Percentiles rank a stretch among this genome's conserved stretches.
Evolutionary conservation across 2,329 filamentous ascomycete species (phyloP).

Genomic region (Camillea tinctor): DNA sequence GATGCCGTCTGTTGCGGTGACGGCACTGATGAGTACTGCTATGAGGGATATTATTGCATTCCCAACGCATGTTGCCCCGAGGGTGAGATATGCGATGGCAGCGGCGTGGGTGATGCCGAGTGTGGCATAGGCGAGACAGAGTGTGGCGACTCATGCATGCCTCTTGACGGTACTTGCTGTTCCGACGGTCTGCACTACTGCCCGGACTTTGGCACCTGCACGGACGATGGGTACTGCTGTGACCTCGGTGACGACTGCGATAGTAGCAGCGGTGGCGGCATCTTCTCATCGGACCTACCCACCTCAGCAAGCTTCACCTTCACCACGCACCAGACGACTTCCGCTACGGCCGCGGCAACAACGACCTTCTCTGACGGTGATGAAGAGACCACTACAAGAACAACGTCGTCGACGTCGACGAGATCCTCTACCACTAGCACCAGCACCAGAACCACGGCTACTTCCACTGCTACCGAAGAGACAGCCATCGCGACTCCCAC

Average conservation of each 20-base stretch:
- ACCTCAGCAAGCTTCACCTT: conserved; percentile 7
- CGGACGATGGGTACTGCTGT: conserved; percentile 17
- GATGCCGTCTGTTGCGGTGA: conserved; percentile 23
- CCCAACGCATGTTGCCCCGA: conserved; percentile 23
- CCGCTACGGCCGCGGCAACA: not conserved
- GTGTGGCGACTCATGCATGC: conserved; percentile 25
- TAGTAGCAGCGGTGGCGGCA: conserved; percentile 1
- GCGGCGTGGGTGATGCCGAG: conserved; percentile 6
- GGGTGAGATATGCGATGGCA: conserved; percentile 18
- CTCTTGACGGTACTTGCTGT: conserved; percentile 24
- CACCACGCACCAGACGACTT: not conserved
- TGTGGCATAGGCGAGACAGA: conserved; percentile 15
- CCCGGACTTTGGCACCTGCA: conserved; percentile 24
- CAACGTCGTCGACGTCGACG: not conserved
- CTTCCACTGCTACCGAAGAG: conserved; percentile 6
- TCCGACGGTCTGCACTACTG: conserved; percentile 20
- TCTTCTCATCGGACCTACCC: conserved; percentile 2
- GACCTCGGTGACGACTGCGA: conserved; percentile 15
- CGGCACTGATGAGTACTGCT: conserved; percentile 24
- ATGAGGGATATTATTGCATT: conserved; percentile 20
- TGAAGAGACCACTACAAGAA: not conserved
- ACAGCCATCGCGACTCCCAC: conserved; percentile 9
- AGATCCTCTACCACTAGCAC: not conserved
- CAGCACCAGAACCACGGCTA: not conserved
- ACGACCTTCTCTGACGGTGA: not conserved